Percentiles rank a stretch among this genome's conserved stretches.
These are phyloP conservation scores for Ascochyta clinopodiicola DNA, from an alignment of 2,329 filamentous ascomycete genomes.

Conservation along the genomic window DNA sequence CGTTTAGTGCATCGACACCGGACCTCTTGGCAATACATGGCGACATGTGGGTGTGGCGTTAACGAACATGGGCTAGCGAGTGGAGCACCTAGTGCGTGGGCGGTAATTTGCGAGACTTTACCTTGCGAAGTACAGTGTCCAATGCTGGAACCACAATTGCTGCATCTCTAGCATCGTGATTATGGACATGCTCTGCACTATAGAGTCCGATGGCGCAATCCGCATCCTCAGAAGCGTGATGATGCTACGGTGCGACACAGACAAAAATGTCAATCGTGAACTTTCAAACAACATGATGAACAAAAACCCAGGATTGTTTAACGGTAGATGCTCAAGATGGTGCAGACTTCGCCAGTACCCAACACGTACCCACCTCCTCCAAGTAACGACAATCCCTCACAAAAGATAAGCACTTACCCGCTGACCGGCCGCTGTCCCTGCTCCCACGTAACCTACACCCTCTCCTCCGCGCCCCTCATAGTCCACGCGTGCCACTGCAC, in stretches of 20 bases:
- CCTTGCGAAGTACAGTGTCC: neutral
- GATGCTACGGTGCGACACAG: neutral
- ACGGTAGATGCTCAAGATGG: too few species aligned
- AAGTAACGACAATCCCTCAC: neutral
- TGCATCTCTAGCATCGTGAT: neutral
- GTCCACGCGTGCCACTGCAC: conserved; percentile 56
- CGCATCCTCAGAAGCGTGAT: neutral
- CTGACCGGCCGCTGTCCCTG: conserved; percentile 31
- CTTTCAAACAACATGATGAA: neutral
- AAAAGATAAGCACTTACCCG: neutral
- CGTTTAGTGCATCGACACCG: neutral
- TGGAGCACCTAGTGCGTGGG: neutral
- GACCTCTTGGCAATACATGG: conserved; percentile 7
- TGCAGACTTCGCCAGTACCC: too few species aligned
- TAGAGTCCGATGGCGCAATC: neutral
- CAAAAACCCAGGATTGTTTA: too few species aligned
- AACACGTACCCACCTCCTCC: neutral
- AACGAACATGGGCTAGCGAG: conserved; percentile 8
- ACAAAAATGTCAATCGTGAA: neutral
- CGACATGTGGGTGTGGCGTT: conserved; percentile 1
- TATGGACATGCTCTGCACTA: neutral
- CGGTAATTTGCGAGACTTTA: neutral
- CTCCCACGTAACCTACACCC: conserved; percentile 26
- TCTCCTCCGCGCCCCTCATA: conserved; percentile 36
- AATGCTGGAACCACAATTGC: neutral